These are phyloP conservation scores for Lizonia empirigonia DNA, from an alignment of 2,329 filamentous ascomycete species.

Conservation along the genomic window DNA sequence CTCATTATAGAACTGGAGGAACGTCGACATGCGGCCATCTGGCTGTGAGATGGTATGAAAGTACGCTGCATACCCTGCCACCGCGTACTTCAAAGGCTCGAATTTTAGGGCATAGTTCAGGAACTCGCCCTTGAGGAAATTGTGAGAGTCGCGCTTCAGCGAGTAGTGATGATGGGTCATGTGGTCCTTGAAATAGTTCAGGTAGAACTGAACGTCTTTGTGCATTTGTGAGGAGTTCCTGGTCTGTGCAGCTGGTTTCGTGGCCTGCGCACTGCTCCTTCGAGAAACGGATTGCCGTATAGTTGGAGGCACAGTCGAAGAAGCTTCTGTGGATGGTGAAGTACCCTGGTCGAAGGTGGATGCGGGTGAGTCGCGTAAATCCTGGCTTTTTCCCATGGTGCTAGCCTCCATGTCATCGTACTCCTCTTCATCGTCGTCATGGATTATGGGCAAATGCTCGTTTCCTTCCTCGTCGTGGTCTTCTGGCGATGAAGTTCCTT, in stretches of 20 bases:
- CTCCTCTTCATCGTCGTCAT: conserved; percentile 54
- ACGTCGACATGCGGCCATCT: conserved; percentile 76
- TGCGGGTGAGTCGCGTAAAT: conserved; percentile 44
- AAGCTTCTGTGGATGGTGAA: conserved; percentile 59
- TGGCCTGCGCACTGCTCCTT: conserved; percentile 39
- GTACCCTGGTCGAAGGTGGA: conserved; percentile 54
- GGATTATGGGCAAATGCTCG: conserved; percentile 50
- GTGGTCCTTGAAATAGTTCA: conserved; percentile 77
- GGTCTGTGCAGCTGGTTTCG: conserved; percentile 16
- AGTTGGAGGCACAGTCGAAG: conserved; percentile 38
- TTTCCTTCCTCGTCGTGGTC: conserved; percentile 52
- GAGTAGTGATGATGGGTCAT: conserved; percentile 85
- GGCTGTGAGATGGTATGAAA: conserved; percentile 75
- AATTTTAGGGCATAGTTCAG: conserved; percentile 75
- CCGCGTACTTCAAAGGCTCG: conserved; percentile 81
- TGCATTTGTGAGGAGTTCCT: conserved; percentile 52
- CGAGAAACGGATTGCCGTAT: conserved; percentile 42
- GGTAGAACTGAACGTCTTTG: conserved; percentile 75
- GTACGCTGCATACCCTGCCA: conserved; percentile 89
- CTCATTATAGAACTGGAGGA: conserved; percentile 88
- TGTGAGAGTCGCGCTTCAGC: conserved; percentile 69
- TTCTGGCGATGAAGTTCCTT: conserved; percentile 59
- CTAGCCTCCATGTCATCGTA: conserved; percentile 42
- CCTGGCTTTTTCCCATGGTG: conserved; percentile 27
- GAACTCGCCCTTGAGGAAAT: conserved; percentile 76